Evolutionary conservation across 2,329 filamentous ascomycete genomes (phyloP).

Genomic region (Atkinsonella texensis): DNA sequence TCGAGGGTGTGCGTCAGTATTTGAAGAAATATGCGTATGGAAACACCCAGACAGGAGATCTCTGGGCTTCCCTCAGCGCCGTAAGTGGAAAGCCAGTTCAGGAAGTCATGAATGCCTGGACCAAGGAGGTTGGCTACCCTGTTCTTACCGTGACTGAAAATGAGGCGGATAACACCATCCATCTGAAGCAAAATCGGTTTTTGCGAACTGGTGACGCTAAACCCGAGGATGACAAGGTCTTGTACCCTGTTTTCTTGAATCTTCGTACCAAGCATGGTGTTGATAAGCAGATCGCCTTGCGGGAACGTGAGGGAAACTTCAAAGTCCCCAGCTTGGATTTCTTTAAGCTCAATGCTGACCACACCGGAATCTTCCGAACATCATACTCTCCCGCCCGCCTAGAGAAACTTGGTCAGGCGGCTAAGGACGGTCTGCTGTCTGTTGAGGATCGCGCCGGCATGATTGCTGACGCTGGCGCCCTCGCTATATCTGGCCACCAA

Average conservation of each 20-base stretch:
- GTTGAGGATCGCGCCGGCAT: conserved; percentile 91
- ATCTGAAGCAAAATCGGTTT: conserved; percentile 91
- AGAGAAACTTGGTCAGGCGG: conserved; percentile 76
- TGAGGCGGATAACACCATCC: conserved; percentile 57
- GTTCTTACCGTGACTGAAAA: conserved; percentile 69
- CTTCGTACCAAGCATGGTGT: conserved; percentile 76
- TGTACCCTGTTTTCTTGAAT: conserved; percentile 84
- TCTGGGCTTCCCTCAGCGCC: conserved; percentile 79
- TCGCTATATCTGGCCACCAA: conserved; percentile 83
- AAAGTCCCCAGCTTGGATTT: conserved; percentile 72
- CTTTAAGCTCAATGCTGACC: conserved; percentile 94
- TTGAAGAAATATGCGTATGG: conserved; percentile 95
- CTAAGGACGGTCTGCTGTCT: conserved; percentile 56
- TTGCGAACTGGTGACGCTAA: conserved; percentile 85
- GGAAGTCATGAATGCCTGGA: conserved; percentile 91
- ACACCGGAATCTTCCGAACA: conserved; percentile 85
- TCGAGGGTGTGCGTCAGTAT: conserved; percentile 82
- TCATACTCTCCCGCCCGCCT: conserved; percentile 76
- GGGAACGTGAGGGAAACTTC: conserved; percentile 58
- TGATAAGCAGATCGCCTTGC: conserved; percentile 40
- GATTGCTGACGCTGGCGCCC: conserved; percentile 82
- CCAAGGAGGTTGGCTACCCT: conserved; percentile 88
- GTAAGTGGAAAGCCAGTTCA: conserved; percentile 87
- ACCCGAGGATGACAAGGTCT: conserved; percentile 76
- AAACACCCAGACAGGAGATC: conserved; percentile 81